phyloP scores from a whole-genome alignment of 139 green algal species.

The Bryopsis sp. region DNA sequence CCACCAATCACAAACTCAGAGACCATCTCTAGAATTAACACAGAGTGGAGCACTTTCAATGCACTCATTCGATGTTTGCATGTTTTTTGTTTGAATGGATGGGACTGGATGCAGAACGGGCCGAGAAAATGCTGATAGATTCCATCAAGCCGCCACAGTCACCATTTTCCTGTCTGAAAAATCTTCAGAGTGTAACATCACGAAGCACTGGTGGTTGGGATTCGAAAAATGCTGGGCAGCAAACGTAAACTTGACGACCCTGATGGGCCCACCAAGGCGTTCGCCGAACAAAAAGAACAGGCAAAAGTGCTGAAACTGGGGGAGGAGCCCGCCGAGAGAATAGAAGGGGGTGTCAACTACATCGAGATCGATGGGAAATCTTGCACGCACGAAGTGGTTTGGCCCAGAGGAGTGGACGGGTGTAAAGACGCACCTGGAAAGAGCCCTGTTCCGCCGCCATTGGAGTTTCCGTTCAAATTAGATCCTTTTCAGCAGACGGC shows the following conservation, averaged over 20 bases:
- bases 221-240: neutral
- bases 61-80: no score
- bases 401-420: neutral
- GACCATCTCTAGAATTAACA: no score
- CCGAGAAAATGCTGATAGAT: no score
- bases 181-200: no score
- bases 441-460: slow-evolving; percentile 48
- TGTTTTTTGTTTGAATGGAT: no score
- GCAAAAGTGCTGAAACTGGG: neutral
- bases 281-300: neutral
- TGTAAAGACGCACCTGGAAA: slow-evolving; percentile 23
- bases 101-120: no score
- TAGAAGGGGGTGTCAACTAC: neutral
- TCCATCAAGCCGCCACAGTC: no score
- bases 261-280: neutral
- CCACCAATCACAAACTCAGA: no score
- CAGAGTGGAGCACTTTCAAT: no score
- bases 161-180: no score
- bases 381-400: neutral
- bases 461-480: slow-evolving; percentile 77
- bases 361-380: slow-evolving; percentile 14
- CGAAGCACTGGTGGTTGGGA: neutral
- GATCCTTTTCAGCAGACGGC: slow-evolving; percentile 80
- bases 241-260: slow-evolving; percentile 4
- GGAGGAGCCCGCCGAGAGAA: neutral